Evolutionary conservation across 345 rosid species (phyloP), one percentile per base, ranked within the genome.

Genomic region (Camelina sativa): DNA sequence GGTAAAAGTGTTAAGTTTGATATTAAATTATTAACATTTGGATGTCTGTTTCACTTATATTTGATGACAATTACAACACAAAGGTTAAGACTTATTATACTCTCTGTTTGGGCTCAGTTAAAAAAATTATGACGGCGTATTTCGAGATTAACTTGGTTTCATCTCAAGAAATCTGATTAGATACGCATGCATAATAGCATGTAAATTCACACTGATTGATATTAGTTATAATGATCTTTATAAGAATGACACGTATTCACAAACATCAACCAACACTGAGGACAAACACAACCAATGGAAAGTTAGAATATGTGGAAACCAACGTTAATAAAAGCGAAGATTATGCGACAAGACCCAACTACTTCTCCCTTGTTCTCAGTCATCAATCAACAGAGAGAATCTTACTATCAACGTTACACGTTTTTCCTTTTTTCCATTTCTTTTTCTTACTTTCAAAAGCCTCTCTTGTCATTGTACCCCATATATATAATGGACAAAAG

Each of bases 281-380:
- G 59, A 62, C 52, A 69, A 28, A 50, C 7, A 35, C 63, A 77
- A 17, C 71, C 66, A 56, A 50, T 71, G 38, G 50, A 77, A 69
- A 9, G 53, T 56, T 63, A 62, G 71, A 41, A 17, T 41, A 55
- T 69, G 74, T 53, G 69, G 76, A 71, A 60, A 71, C 76, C 59
- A 64, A 76, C 46, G 69, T 76, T 76, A 76, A 16, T 44, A 43
- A 69, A 76, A 76, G 75, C 71, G 58, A 47, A 40, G 67, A 65
- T 77, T 65, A 65, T 65, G 76, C 62, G 76, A 77, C 69, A 71
- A 72, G 77, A 77, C 81, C 19, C 77, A 77, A 77, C 81, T 59
- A 72, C 81, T 66, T 58, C 75, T 17, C 53, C 57, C 67, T 65
- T 56, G 48, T 51, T 70, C 67, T 17, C 61, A 47, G 40, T 65